Percentiles rank a stretch among this genome's conserved stretches.
phyloP scores from a whole-genome alignment of 1,284 basidiomycete genomes.

The Cutaneotrichosporon spelunceum region DNA sequence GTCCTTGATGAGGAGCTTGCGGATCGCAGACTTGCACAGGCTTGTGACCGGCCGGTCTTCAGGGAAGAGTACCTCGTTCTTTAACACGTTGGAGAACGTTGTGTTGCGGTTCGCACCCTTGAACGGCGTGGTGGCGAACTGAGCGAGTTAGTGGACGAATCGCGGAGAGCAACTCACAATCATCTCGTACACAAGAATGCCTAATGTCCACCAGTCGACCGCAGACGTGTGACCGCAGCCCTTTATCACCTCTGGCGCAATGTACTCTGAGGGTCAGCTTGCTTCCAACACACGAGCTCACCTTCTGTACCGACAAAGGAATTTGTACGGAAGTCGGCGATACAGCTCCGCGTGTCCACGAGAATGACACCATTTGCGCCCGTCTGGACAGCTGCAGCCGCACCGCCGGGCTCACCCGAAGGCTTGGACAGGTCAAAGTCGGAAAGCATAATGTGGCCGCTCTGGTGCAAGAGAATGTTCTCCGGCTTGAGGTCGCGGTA shows the following conservation, averaged over 20 bases:
- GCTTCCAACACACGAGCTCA: not conserved
- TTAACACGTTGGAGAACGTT: constrained; percentile 93
- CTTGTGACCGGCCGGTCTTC: constrained; percentile 81
- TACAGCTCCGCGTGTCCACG: constrained; percentile 95
- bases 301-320: constrained; percentile 91
- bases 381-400: constrained; percentile 83
- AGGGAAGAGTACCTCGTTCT: constrained; percentile 80
- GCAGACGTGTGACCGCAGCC: constrained; percentile 96
- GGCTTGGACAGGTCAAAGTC: constrained; percentile 99
- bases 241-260: constrained; percentile 97
- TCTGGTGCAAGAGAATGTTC: constrained; percentile 97
- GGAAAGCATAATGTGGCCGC: constrained; percentile 98
- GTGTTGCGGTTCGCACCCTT: constrained; percentile 92
- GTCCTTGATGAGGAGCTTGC: constrained; percentile 87
- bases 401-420: constrained; percentile 76
- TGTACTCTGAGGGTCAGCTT: constrained; percentile 68
- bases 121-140: constrained; percentile 98
- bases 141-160: constrained; percentile 22
- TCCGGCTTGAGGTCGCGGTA: constrained; percentile 99
- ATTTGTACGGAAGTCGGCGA: constrained; percentile 95
- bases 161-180: constrained; percentile 67
- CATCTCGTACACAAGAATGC: constrained; percentile 99
- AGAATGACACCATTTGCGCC: constrained; percentile 76
- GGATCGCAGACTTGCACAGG: constrained; percentile 80
- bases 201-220: constrained; percentile 99